Conservation (phyloP, 2,329 filamentous ascomycete species). For the Nemania bipapillata region DNA sequence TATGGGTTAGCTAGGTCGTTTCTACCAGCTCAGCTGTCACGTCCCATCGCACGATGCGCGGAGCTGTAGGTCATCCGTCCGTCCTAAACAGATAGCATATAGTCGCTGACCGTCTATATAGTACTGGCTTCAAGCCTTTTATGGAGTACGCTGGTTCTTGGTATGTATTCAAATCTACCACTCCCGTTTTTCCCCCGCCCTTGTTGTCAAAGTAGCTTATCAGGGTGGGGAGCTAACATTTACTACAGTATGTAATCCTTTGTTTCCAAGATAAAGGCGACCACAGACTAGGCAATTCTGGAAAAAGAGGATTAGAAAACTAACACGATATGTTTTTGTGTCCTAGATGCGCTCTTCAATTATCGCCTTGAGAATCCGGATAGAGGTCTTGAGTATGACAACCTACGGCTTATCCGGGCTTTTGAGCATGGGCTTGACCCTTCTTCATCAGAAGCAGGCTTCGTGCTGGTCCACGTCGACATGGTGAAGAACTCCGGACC, state of each 20-base stretch:
- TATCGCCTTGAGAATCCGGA: slow-evolving; percentile 69
- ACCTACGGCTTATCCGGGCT: slow-evolving; percentile 85
- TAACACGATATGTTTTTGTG: too few species aligned
- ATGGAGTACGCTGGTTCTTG: slow-evolving; percentile 82
- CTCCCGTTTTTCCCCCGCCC: too few species aligned
- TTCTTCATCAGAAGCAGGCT: slow-evolving; percentile 88
- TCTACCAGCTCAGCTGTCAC: slow-evolving; percentile 78
- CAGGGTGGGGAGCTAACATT: too few species aligned
- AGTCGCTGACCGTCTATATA: slow-evolving; percentile 39
- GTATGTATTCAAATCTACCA: too few species aligned
- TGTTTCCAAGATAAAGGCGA: too few species aligned
- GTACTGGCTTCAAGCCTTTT: slow-evolving; percentile 84
- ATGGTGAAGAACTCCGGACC: slow-evolving; percentile 90
- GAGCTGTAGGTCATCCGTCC: slow-evolving; percentile 73
- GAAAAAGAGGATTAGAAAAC: too few species aligned
- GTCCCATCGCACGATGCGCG: slow-evolving; percentile 84
- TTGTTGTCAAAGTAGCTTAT: too few species aligned
- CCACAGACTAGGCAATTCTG: too few species aligned
- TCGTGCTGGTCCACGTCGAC: slow-evolving; percentile 94
- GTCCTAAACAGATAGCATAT: slow-evolving; percentile 1
- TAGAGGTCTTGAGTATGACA: slow-evolving; percentile 68
- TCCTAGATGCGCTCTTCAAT: slow-evolving; percentile 70
- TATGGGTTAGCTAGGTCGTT: slow-evolving; percentile 82
- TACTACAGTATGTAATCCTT: too few species aligned
- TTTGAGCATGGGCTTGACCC: slow-evolving; percentile 92